Base-by-base conservation (phyloP, 75 land plant species). In the Pseudotsuga menziesii region DNA sequence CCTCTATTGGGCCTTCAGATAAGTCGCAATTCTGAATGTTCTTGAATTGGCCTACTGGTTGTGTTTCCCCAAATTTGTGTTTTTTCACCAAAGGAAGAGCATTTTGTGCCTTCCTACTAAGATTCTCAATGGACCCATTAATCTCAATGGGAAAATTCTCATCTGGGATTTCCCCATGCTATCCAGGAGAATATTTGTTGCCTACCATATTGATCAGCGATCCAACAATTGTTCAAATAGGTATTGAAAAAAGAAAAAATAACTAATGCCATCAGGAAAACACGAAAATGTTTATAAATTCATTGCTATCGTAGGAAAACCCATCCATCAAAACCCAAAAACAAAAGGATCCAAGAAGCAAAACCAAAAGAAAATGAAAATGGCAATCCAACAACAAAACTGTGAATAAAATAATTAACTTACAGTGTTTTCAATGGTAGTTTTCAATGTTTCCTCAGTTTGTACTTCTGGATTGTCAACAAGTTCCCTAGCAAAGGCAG, bases 1-100 rank as follows among this genome's bases (percentile, higher is more conserved):
- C 32, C 32, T 29, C 1, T 29, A 29, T 29, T 29, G 32, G 0
- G 32, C 32, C 32, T 29, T 29, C 32, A 29, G 32, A 29, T 1
- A 29, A 29, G 32, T 29, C 32, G 1, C 1, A 1, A 29, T 29
- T 29, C 32, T 29, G 32, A 29, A 29, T 29, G 20, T 92, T 93
- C 83, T 80, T 85, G 82, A 80, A 92, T 77, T 92, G 91, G 56
- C 91, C 93, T 44, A 92, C 92, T 7, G 94, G 94, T 58, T 92
- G 94, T 27, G 94, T 90, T 76, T 92, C 94, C 94, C 94, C 88
- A 56, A 92, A 92, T 27, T 57, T 63, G 57, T 92, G 94, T 48
- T 79, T 78, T 75, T n/a, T n/a, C n/a, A n/a, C n/a, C n/a, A n/a
- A n/a, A n/a, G n/a, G n/a, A n/a, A 29, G 0, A 29, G 32, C 32